Evolutionary conservation across 345 rosid species (phyloP), one percentile per base, ranked within the genome.

Genomic region (Pistacia vera): DNA sequence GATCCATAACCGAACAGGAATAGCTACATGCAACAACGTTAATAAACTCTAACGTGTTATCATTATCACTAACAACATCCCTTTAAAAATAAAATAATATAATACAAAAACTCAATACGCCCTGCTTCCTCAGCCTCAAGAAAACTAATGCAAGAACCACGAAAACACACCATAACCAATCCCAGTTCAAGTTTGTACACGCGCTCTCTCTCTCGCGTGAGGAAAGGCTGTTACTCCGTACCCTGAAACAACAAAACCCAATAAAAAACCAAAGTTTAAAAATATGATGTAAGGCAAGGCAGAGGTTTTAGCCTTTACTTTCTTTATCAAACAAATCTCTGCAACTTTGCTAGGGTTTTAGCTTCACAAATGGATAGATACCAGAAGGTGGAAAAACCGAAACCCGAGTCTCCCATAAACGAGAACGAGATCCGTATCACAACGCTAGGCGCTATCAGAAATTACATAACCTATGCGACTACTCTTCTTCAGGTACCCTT

Each of bases 401-500:
- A 88, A 77, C 84, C 79, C 1, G 93, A 82, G 11, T 76, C 88
- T 7, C 94, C 97, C 73, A 93, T 95, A 16, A 92, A 86, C 83
- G 95, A 91, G 73, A 94, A 92, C 80, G 97, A 94, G 92, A 93
- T 95, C 86, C 96, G 98, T 67, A 93, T 95, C 90, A 95, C 98
- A 56, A 80, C 94, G 11, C 88, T 83, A 30, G 98, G 99, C 11
- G 90, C 88, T 61, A 89, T 93, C 80, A 83, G 97, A 2, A 95
- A 92, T 88, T 93, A 96, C 84, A 89, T 93, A 90, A 90, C 77
- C 83, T 96, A 96, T 69, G 98, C 95, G 74, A 83, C 88, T 63
- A 81, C 89, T 55, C 97, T 96, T 75, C 93, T 95, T 66, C 97
- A 90, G 90, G 98, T 94, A 25, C 64, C 25, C 3, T 38, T 60